Conservation (phyloP, 768 basidiomycete genomes). For the Mycena alexandri region DNA sequence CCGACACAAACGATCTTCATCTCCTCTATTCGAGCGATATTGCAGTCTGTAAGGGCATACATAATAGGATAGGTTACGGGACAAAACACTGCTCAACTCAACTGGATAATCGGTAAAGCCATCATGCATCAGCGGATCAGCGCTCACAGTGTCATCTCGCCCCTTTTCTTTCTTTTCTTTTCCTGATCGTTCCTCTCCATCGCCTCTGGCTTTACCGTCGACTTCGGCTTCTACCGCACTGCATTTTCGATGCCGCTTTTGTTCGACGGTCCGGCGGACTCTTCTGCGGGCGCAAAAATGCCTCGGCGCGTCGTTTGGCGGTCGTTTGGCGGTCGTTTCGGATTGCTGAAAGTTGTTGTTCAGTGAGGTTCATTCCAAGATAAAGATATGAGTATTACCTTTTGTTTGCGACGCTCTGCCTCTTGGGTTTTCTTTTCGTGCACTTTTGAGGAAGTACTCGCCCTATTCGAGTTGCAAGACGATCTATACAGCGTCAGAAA, state of each 20-base stretch:
- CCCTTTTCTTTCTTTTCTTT: slow-evolving; percentile 37
- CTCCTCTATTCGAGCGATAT: too few relatives aligned
- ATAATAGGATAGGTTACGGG: too few relatives aligned
- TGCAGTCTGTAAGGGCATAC: too few relatives aligned
- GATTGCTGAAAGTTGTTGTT: slow-evolving; percentile 74
- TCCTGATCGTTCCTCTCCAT: slow-evolving; percentile 41
- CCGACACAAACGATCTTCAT: too few relatives aligned
- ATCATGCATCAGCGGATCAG: too few relatives aligned
- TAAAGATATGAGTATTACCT: slow-evolving; percentile 58
- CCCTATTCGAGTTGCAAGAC: slow-evolving; percentile 96
- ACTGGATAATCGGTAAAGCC: too few relatives aligned
- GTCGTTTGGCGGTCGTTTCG: slow-evolving; percentile 75
- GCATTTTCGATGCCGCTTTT: slow-evolving; percentile 74
- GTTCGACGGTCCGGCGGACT: slow-evolving; percentile 79
- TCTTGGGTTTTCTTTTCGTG: slow-evolving; percentile 87
- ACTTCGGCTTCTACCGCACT: slow-evolving; percentile 55
- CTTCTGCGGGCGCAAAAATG: slow-evolving; percentile 90
- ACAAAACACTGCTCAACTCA: too few relatives aligned
- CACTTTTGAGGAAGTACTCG: slow-evolving; percentile 97
- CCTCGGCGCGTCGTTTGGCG: slow-evolving; percentile 80
- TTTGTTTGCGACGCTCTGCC: slow-evolving; percentile 78
- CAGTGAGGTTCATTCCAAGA: slow-evolving; percentile 3
- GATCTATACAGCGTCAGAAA: slow-evolving; percentile 58
- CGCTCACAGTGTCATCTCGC: too few relatives aligned
- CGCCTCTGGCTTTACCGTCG: slow-evolving; percentile 53